Percentiles rank a stretch among this genome's conserved stretches.
These are phyloP conservation scores for Apiospora pterosperma DNA, from an alignment of 2,329 filamentous ascomycete genomes.

Conservation along the genomic window DNA sequence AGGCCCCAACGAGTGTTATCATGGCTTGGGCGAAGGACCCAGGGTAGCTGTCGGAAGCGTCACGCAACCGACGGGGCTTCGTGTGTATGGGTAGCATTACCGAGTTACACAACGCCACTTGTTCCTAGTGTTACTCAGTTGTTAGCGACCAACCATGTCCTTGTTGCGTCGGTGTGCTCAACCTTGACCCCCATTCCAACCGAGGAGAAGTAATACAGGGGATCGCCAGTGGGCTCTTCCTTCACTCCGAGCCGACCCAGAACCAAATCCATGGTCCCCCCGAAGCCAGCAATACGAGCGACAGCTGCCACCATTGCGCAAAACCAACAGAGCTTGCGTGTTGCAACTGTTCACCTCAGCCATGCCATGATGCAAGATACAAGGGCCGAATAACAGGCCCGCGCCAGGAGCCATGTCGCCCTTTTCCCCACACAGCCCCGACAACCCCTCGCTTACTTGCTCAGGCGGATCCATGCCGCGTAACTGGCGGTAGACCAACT, in stretches of 20 bases:
- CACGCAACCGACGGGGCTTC: no score
- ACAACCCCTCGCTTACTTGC: background rate
- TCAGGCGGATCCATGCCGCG: background rate
- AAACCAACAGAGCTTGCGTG: background rate
- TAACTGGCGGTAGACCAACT: no score
- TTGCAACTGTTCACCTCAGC: background rate
- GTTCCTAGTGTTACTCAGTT: background rate
- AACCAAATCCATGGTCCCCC: background rate
- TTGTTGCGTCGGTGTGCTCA: no score
- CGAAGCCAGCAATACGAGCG: background rate
- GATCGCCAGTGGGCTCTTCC: background rate
- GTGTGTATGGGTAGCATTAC: background rate
- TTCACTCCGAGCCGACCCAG: background rate
- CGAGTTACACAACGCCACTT: background rate
- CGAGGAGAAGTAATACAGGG: background rate
- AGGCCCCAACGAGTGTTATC: background rate
- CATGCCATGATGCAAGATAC: background rate
- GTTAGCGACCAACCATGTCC: background rate
- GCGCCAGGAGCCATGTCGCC: background rate
- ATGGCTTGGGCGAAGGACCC: background rate
- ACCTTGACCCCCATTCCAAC: background rate
- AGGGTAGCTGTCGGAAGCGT: no score
- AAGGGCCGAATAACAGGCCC: background rate
- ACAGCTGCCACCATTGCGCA: background rate
- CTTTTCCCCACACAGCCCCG: background rate